phyloP scores from a whole-genome alignment of 768 basidiomycete genomes.

The Imleria badia region DNA sequence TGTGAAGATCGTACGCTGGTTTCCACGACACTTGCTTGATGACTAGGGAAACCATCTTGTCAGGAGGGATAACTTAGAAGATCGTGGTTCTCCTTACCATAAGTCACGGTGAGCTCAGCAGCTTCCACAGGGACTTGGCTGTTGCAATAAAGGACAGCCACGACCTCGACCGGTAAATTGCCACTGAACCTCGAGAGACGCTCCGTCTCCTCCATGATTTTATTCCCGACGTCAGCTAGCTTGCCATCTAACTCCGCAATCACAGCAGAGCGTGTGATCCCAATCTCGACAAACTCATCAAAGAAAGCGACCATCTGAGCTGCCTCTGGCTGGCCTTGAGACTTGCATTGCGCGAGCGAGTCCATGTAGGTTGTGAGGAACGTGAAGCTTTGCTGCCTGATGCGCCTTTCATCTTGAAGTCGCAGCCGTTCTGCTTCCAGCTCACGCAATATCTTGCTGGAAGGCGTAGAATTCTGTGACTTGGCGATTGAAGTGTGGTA shows the following conservation, averaged over 20 bases:
- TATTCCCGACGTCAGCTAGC: slow-evolving; percentile 4
- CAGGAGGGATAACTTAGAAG: background rate
- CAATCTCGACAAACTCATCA: slow-evolving; percentile 25
- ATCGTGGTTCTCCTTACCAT: slow-evolving; percentile 8
- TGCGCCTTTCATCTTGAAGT: slow-evolving; percentile 17
- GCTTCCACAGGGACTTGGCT: slow-evolving; percentile 1
- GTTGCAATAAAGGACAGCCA: slow-evolving; percentile 9
- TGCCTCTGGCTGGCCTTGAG: slow-evolving; percentile 3
- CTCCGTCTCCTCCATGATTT: slow-evolving; percentile 13
- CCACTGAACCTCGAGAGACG: background rate
- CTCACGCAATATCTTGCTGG: slow-evolving; percentile 5
- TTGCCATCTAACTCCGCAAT: slow-evolving; percentile 19
- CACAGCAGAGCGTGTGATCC: slow-evolving; percentile 11
- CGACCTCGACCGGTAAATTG: slow-evolving; percentile 2
- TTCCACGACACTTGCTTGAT: slow-evolving; percentile 19
- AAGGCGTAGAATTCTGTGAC: background rate
- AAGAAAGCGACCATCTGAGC: slow-evolving; percentile 20
- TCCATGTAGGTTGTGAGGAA: slow-evolving; percentile 30
- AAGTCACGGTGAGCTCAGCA: slow-evolving; percentile 18
- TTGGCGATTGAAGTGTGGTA: background rate
- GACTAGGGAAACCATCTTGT: background rate
- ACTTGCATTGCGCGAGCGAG: slow-evolving; percentile 26
- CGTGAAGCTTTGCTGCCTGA: slow-evolving; percentile 20
- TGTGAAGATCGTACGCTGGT: slow-evolving; percentile 19
- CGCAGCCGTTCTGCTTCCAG: slow-evolving; percentile 10